Base-by-base conservation (phyloP, 2,329 filamentous ascomycete genomes). In the Arthrobotrys megalospora region DNA sequence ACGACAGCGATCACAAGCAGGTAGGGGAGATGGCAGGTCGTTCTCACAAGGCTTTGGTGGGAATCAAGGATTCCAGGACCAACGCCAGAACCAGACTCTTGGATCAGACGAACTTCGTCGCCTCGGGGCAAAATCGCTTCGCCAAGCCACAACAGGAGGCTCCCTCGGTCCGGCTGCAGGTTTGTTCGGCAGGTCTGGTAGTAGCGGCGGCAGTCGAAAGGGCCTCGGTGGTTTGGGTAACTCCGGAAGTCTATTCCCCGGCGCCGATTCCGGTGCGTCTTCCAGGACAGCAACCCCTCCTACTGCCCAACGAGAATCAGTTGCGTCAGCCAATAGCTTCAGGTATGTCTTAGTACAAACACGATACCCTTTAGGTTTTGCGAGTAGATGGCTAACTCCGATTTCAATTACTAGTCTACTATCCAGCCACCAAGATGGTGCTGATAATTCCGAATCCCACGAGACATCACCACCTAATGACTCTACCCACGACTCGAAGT, bases 151-250 rank as follows among this genome's bases (percentile, higher is more conserved):
- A 83, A 86, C 89, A 82, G 85, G 85, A 84, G 71, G 82, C 12
- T 87, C 87, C 12, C 89, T 98, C 80, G 94, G 93, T 34, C 95
- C 96, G 11, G 91, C 92, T 65, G 94, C 93, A 79, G 92, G 97
- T 88, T 92, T 97, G 80, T 93, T 92, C n/a, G 91, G 96, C 80
- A 96, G 93, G 87, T 95, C 93, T 87, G 97, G 94, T 83, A 93
- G 94, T 80, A 91, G 93, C 63, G 80, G 80, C 45, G 81, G 81
- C 19, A 80, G 81, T 43, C 76, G 80, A 79, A 80, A 80, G 81
- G 90, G 91, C 83, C 88, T 96, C 81, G 55, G 92, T 81, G 55
- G 92, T 78, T 92, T 92, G 80, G 91, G 91, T 82, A 89, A 91
- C 82, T 88, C 91, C 80, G 87, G 94, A 80, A 89, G 89, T 81